Evolutionary conservation across 306 rosid genomes (phyloP).

Genomic region (Prunus padus): DNA sequence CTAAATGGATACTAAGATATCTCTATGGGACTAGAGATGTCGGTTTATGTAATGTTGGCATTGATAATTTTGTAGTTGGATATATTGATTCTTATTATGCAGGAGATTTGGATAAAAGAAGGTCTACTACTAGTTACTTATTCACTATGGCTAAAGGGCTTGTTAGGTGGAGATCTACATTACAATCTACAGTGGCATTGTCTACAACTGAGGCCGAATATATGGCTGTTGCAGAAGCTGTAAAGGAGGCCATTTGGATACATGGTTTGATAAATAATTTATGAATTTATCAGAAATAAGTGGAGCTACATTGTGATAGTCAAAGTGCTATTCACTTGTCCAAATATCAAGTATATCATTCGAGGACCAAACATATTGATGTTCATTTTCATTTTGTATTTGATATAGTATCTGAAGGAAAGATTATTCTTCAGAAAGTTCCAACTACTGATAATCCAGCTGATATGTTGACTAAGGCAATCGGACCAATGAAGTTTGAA

Average conservation of each 20-base stretch:
- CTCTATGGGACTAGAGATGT: neutral
- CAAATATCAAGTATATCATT: neutral
- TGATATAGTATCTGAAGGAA: neutral
- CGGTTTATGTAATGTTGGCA: no score
- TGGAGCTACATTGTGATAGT: slow-evolving; percentile 4
- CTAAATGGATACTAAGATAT: neutral
- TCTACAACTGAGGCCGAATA: neutral
- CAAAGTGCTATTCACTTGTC: neutral
- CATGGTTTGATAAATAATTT: neutral
- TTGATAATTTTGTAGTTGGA: no score
- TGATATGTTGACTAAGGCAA: neutral
- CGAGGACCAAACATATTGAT: neutral
- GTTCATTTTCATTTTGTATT: neutral
- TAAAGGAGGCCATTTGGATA: no score
- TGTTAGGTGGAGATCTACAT: neutral
- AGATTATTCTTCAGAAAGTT: neutral
- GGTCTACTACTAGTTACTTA: neutral
- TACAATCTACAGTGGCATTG: neutral
- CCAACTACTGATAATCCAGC: neutral
- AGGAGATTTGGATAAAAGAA: neutral
- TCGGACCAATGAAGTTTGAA: neutral
- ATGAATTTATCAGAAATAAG: neutral
- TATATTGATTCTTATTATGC: neutral
- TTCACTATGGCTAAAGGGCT: neutral
- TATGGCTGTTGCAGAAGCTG: neutral